phyloP scores from a whole-genome alignment of 83 land plant species.

The Picea mariana region DNA sequence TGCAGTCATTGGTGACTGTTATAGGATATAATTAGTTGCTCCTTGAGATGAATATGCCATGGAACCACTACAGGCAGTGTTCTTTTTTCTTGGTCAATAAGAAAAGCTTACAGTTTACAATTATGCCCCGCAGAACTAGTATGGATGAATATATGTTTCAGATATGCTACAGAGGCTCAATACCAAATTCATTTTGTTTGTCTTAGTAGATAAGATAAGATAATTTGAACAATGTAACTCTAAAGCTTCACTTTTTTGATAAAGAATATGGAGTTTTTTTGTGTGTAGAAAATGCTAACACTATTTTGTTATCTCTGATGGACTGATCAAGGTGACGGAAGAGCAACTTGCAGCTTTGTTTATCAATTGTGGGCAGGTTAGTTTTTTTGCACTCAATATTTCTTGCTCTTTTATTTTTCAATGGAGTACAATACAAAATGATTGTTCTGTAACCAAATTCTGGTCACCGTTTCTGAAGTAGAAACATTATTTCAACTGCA shows the following conservation, averaged over 20 bases:
- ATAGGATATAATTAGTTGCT: too few relatives aligned
- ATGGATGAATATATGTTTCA: too few relatives aligned
- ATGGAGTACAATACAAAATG: background rate
- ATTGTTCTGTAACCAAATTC: background rate
- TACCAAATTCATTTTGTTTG: too few relatives aligned
- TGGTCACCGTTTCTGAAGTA: background rate
- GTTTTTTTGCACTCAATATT: background rate
- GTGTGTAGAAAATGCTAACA: background rate
- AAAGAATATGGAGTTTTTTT: slow-evolving; percentile 14
- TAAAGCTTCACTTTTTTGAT: background rate
- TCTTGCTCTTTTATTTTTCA: background rate
- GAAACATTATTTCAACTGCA: slow-evolving; percentile 17
- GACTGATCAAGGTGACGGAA: slow-evolving; percentile 73
- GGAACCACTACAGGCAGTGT: too few relatives aligned
- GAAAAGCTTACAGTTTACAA: too few relatives aligned
- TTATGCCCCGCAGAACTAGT: too few relatives aligned
- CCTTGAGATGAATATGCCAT: too few relatives aligned
- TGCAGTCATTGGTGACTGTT: too few relatives aligned
- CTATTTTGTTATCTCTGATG: slow-evolving; percentile 4
- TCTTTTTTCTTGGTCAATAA: too few relatives aligned
- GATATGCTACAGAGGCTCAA: too few relatives aligned
- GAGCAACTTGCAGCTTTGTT: slow-evolving; percentile 92
- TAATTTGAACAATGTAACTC: too few relatives aligned
- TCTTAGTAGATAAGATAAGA: too few relatives aligned
- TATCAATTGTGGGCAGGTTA: slow-evolving; percentile 89